Conservation (phyloP, 73 alveolate genomes). For the Paramecium sexaurelia region DNA sequence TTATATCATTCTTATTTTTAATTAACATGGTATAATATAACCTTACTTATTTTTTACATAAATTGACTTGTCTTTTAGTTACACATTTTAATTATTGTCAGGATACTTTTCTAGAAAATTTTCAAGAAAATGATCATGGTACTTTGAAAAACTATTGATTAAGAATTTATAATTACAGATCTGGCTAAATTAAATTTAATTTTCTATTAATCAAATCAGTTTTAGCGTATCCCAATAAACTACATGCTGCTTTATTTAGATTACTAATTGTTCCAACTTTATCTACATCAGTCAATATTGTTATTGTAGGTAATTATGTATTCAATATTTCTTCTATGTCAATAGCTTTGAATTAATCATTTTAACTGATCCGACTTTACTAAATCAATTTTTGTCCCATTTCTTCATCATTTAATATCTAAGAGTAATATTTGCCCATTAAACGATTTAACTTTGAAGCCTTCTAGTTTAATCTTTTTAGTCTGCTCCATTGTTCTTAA, state of each 20-base stretch:
- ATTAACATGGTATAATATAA: neutral
- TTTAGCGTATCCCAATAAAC: conserved; percentile 40
- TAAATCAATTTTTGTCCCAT: neutral
- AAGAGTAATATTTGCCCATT: conserved; percentile 30
- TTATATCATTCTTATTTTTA: conserved; percentile 15
- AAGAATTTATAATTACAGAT: neutral
- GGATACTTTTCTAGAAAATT: neutral
- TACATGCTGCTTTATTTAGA: conserved; percentile 49
- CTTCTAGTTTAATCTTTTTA: conserved; percentile 22
- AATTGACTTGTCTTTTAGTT: conserved; percentile 18
- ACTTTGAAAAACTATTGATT: neutral
- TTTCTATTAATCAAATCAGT: conserved; percentile 48
- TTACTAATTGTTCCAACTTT: neutral
- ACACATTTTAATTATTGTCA: neutral
- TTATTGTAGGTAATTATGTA: neutral
- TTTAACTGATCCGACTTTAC: neutral
- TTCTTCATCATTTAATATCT: conserved; percentile 45
- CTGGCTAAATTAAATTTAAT: conserved; percentile 23
- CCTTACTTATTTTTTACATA: neutral
- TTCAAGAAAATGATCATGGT: conserved; percentile 27
- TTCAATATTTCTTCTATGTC: neutral
- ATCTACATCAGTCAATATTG: conserved; percentile 31
- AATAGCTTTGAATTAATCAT: neutral
- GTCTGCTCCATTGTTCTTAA: conserved; percentile 48
- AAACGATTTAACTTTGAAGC: neutral